These are phyloP conservation scores for Rhizopus sp. DNA, from an alignment of 371 early-diverging fungal species.

Conservation along the genomic window DNA sequence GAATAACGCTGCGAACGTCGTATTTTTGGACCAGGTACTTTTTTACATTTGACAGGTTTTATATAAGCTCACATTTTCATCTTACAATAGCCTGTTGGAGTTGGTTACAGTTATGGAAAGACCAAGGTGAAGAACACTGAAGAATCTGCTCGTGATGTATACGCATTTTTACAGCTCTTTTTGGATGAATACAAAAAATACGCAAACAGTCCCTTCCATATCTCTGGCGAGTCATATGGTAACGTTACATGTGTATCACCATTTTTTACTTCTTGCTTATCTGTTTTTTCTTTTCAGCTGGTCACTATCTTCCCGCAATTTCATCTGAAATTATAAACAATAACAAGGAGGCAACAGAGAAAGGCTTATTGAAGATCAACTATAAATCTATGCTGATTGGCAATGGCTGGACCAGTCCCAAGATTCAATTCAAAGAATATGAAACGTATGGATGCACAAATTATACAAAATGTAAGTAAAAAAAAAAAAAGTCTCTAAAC, in stretches of 20 bases:
- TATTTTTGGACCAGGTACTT: conserved; percentile 79
- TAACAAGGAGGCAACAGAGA: conserved; percentile 14
- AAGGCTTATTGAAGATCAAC: conserved; percentile 33
- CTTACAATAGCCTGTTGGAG: conserved; percentile 64
- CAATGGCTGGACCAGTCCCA: conserved; percentile 87
- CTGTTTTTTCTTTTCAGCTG: conserved; percentile 37
- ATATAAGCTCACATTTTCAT: not conserved
- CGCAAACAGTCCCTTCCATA: conserved; percentile 31
- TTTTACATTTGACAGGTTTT: not conserved
- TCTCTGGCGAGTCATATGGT: conserved; percentile 70
- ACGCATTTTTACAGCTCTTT: conserved; percentile 73
- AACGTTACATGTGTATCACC: not conserved
- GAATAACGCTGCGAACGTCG: conserved; percentile 81
- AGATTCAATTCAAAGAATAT: conserved; percentile 83
- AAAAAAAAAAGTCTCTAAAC: not conserved
- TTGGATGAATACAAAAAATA: conserved; percentile 58
- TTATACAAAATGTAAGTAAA: conserved; percentile 9
- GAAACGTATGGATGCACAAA: conserved; percentile 79
- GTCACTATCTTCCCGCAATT: conserved; percentile 82
- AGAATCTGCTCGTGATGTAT: conserved; percentile 60
- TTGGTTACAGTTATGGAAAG: conserved; percentile 78
- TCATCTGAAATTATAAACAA: conserved; percentile 60
- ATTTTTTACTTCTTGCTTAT: not conserved
- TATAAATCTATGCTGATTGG: conserved; percentile 80
- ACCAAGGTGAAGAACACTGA: conserved; percentile 51